Evolutionary conservation across 2,329 filamentous ascomycete genomes (phyloP).

Genomic region (Rutstroemia sp.): DNA sequence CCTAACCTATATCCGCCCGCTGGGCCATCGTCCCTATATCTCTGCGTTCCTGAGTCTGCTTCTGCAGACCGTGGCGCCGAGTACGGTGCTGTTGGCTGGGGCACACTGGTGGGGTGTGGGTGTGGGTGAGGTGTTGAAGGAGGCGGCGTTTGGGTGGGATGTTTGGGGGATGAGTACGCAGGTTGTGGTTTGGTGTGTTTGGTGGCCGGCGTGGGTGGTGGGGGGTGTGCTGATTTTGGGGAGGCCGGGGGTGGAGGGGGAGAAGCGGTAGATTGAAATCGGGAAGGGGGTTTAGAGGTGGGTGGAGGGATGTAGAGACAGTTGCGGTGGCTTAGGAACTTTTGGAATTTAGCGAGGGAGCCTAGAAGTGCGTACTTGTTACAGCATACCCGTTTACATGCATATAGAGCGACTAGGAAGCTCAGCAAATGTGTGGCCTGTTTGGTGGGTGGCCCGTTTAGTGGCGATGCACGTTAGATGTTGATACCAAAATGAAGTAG

Average conservation of each 20-base stretch:
- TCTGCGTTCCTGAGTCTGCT: slow-evolving; percentile 41
- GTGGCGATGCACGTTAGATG: too few species aligned
- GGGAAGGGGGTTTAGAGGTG: background rate
- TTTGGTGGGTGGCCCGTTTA: too few species aligned
- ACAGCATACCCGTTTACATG: too few species aligned
- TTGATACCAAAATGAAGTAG: too few species aligned
- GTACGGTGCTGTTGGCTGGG: slow-evolving; percentile 42
- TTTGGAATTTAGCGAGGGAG: background rate
- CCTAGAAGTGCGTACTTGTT: too few species aligned
- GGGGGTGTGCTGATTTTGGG: slow-evolving; percentile 50
- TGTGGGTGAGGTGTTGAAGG: slow-evolving; percentile 54
- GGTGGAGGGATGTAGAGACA: background rate
- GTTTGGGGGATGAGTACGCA: slow-evolving; percentile 86
- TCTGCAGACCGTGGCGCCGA: slow-evolving; percentile 55
- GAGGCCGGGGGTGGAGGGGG: slow-evolving; percentile 13
- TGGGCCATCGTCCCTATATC: slow-evolving; percentile 32
- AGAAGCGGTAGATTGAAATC: background rate
- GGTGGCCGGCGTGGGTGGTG: slow-evolving; percentile 87
- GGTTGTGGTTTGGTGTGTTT: slow-evolving; percentile 86
- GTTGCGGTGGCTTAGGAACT: too few species aligned
- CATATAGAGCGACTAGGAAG: too few species aligned
- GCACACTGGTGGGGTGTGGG: slow-evolving; percentile 39
- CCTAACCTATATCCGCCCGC: slow-evolving; percentile 63
- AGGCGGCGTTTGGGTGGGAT: slow-evolving; percentile 81
- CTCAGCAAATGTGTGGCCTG: too few species aligned